Evolutionary conservation across 345 rosid genomes (phyloP).

Genomic region (Brassica carinata): DNA sequence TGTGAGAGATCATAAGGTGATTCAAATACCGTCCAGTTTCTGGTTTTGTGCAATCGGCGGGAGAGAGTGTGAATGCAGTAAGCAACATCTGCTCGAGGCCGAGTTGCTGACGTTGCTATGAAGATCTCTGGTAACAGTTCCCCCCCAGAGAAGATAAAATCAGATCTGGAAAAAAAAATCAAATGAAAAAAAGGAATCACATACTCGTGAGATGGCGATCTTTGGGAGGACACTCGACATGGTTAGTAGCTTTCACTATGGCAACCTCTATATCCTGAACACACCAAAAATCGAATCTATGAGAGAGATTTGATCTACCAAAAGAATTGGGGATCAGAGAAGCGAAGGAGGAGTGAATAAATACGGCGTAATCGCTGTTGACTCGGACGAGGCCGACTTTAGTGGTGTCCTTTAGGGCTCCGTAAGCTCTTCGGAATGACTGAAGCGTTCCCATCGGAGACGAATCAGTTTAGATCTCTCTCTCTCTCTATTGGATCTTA

Average conservation of each 20-base stretch:
- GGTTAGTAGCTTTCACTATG: conserved; percentile 89
- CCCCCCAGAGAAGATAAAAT: background rate
- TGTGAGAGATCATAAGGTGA: background rate
- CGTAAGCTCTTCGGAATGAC: conserved; percentile 86
- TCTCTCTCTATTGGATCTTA: background rate
- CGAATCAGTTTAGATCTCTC: conserved; percentile 38
- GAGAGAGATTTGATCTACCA: background rate
- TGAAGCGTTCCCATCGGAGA: conserved; percentile 72
- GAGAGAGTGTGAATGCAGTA: conserved; percentile 83
- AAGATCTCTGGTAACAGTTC: conserved; percentile 56
- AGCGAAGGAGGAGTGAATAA: background rate
- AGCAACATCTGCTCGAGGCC: conserved; percentile 92
- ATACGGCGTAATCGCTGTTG: conserved; percentile 84
- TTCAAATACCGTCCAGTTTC: conserved; percentile 65
- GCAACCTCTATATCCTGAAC: conserved; percentile 84
- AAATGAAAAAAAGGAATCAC: background rate
- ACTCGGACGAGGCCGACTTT: conserved; percentile 96
- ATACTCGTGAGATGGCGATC: conserved; percentile 77
- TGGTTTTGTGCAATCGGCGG: conserved; percentile 77
- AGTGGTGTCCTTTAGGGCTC: conserved; percentile 85
- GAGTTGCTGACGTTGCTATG: conserved; percentile 68
- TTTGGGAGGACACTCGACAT: conserved; percentile 88
- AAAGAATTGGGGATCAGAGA: background rate
- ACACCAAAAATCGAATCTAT: conserved; percentile 22
- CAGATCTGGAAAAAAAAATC: conserved; percentile 9